Conservation (phyloP, 78 protist species). For the Pelomyxa schiedti region DNA sequence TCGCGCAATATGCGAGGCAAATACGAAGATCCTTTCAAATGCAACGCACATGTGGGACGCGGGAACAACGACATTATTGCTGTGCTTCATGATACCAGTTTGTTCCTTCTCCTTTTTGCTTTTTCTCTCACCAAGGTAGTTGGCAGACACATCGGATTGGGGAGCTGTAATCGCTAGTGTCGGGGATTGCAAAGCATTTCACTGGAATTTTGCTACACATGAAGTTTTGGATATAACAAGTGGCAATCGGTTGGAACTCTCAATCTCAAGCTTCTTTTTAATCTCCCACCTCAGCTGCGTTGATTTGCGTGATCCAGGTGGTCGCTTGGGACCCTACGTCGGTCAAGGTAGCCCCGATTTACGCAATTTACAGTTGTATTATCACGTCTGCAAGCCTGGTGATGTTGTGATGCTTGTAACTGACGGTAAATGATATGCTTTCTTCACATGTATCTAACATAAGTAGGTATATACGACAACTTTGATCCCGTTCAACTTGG, state of each 20-base stretch:
- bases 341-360: conserved; percentile 61
- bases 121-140: too few species aligned
- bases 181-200: conserved; percentile 62
- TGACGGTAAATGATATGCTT: conserved; percentile 18
- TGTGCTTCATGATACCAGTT: conserved; percentile 39
- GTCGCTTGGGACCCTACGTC: conserved; percentile 56
- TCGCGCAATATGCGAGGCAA: conserved; percentile 42
- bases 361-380: conserved; percentile 38
- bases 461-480: conserved; percentile 61
- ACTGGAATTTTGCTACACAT: background rate
- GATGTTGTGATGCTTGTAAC: background rate
- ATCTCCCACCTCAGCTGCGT: background rate
- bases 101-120: too few species aligned
- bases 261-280: conserved; percentile 23
- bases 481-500: conserved; percentile 32
- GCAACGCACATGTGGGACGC: conserved; percentile 49
- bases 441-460: conserved; percentile 33
- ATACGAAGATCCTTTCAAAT: conserved; percentile 29
- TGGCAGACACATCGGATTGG: too few species aligned
- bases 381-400: conserved; percentile 30
- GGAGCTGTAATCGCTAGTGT: conserved; percentile 43
- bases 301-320: conserved; percentile 4
- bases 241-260: conserved; percentile 46
- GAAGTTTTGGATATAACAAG: conserved; percentile 47
- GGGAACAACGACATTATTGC: conserved; percentile 53